Evolutionary conservation across 345 rosid species (phyloP).

Genomic region (Brassica rapa): DNA sequence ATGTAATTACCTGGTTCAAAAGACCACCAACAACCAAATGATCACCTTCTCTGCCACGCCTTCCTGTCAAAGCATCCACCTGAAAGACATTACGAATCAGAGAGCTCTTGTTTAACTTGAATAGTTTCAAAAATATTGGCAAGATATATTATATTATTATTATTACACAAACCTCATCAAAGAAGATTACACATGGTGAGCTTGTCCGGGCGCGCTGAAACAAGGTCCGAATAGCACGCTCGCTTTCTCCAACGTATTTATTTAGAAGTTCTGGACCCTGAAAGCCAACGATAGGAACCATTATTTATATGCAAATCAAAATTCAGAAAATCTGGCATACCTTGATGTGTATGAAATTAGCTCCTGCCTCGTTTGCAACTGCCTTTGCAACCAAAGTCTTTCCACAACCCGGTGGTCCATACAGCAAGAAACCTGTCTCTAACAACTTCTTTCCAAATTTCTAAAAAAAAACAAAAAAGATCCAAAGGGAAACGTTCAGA

Average conservation of each 20-base stretch:
- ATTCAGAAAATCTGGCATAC: constrained; percentile 31
- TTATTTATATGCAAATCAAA: constrained; percentile 17
- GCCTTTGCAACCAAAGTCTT: constrained; percentile 98
- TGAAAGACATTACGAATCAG: constrained; percentile 35
- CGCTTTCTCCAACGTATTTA: constrained; percentile 98
- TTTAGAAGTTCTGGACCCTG: constrained; percentile 92
- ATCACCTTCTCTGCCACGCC: constrained; percentile 89
- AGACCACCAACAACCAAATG: constrained; percentile 43
- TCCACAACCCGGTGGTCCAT: constrained; percentile 99
- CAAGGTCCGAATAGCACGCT: constrained; percentile 77
- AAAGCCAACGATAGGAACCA: constrained; percentile 7
- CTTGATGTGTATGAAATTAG: constrained; percentile 94
- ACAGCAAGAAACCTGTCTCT: constrained; percentile 91
- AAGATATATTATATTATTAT: not conserved
- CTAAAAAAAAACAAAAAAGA: constrained; percentile 39
- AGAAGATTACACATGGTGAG: constrained; percentile 85
- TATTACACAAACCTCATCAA: constrained; percentile 72
- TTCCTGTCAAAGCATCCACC: constrained; percentile 95
- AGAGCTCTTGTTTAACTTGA: constrained; percentile 18
- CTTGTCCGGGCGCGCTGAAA: constrained; percentile 86
- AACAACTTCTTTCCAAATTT: constrained; percentile 65
- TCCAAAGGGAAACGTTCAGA: constrained; percentile 41
- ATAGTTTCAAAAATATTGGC: not conserved
- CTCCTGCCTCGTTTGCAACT: constrained; percentile 94
- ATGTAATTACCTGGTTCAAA: constrained; percentile 37